phyloP scores from a whole-genome alignment of 2,329 filamentous ascomycete species.

The Trichoderma afroharzianum region DNA sequence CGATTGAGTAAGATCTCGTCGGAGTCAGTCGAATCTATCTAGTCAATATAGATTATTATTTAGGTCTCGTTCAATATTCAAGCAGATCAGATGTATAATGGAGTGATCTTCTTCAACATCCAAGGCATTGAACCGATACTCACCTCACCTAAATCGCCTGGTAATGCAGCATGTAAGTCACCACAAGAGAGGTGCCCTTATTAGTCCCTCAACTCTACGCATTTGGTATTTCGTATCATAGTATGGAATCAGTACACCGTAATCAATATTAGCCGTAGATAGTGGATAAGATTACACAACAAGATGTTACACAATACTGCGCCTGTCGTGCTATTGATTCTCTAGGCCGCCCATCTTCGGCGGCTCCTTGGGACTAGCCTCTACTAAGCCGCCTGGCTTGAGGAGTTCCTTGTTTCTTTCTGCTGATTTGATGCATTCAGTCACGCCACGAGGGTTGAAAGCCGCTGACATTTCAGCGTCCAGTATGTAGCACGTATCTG shows the following conservation, averaged over 20 bases:
- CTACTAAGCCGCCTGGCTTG: not conserved
- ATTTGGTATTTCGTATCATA: not conserved
- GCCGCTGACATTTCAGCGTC: not conserved
- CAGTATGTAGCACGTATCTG: not conserved
- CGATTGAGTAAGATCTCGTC: not conserved
- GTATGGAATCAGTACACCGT: not conserved
- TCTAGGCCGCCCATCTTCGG: not conserved
- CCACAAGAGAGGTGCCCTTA: not conserved
- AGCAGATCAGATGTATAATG: not conserved
- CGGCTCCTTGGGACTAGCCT: not conserved
- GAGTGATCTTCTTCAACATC: not conserved
- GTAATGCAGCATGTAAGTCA: not conserved
- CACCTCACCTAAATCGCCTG: not conserved
- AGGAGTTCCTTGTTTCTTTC: not conserved
- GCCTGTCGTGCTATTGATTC: not conserved
- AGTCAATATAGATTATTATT: not conserved
- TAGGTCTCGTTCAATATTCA: not conserved
- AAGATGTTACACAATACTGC: not conserved
- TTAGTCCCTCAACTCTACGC: not conserved
- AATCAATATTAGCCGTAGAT: not conserved
- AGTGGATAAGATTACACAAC: not conserved
- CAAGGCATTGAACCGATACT: not conserved
- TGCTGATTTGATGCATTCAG: not conserved
- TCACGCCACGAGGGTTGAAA: constrained; percentile 5
- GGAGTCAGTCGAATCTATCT: not conserved